Base-by-base conservation (phyloP, 164 flowering plant genomes). In the Umbilicus rupestris region DNA sequence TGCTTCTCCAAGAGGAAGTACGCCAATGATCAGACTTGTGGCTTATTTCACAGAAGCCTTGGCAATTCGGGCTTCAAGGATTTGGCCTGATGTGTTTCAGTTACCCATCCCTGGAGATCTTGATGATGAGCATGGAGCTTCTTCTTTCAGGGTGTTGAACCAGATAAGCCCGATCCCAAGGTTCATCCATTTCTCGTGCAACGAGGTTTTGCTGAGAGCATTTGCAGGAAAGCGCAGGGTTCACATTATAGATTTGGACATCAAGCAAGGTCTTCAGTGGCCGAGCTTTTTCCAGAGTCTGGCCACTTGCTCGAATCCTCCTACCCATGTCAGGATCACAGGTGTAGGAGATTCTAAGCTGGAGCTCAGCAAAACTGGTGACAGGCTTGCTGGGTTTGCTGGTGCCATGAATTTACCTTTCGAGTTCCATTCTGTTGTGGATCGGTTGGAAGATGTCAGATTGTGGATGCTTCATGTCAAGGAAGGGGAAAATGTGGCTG, bases 391-490 rank as follows among this genome's bases (percentile, higher is more conserved):
- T 0, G 83, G 84, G 22, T 84, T 94, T 71, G 97, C 99, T 0
- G 85, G 76, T 19, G 83, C 88, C 15, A 69, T 91, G 73, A 88
- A 80, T 71, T 76, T 94, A 37, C 85, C 85, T 9, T 94, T 94
- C 33, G 88, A 89, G 66, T 94, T 91, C 72, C 99, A 94, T 68
- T 78, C 93, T 0, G 97, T 94, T 2, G 97, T 91, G 70, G 98
- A 94, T 73, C 75, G 94, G 70, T 71, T 91, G 68, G 96, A 94
- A 70, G 98, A 94, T 64, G 96, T 94, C 66, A 82, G 98, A 74
- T 75, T 89, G 33, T 94, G 98, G 98, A 94, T 94, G 98, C 97
- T 94, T 74, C 97, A 94, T 76, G 95, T 90, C 44, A 91, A 89
- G 82, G 93, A 87, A 72, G 71, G 69, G 3, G 98, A 94, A 73